Evolutionary conservation across 176 grass and related monocot genomes (phyloP).

Genomic region (Microstegium vimineum): DNA sequence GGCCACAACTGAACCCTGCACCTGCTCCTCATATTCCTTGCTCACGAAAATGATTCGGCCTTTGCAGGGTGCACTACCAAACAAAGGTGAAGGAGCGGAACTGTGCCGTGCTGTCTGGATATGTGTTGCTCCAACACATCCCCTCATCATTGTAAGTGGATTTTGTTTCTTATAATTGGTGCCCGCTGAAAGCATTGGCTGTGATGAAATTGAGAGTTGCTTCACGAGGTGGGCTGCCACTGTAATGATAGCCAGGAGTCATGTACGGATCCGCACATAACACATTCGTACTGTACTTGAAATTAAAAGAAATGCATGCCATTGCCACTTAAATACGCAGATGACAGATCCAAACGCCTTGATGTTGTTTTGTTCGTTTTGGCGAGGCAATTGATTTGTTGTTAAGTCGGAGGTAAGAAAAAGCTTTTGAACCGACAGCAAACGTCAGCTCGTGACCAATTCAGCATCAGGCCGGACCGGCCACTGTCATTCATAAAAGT

Average conservation of each 20-base stretch:
- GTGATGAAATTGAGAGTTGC: background rate
- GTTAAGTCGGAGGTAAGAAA: background rate
- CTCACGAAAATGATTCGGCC: conserved; percentile 15
- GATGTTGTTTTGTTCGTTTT: background rate
- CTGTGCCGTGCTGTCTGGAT: conserved; percentile 74
- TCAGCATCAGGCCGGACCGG: no score
- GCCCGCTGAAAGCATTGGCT: background rate
- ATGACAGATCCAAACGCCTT: no score
- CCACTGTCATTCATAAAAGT: background rate
- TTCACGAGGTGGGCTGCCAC: conserved; percentile 2
- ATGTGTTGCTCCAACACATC: conserved; percentile 65
- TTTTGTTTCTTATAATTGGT: background rate
- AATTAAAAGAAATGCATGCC: background rate
- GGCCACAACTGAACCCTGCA: background rate
- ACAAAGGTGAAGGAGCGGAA: conserved; percentile 78
- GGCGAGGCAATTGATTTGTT: background rate
- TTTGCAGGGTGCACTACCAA: conserved; percentile 67
- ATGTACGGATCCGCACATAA: background rate
- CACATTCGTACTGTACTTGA: background rate
- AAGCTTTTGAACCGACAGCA: background rate
- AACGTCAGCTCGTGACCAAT: background rate
- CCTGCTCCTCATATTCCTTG: background rate
- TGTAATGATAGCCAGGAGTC: conserved; percentile 16
- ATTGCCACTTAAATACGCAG: background rate
- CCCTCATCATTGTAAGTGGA: conserved; percentile 65